phyloP scores from a whole-genome alignment of 345 rosid species.

The Lepidium didymum region DNA sequence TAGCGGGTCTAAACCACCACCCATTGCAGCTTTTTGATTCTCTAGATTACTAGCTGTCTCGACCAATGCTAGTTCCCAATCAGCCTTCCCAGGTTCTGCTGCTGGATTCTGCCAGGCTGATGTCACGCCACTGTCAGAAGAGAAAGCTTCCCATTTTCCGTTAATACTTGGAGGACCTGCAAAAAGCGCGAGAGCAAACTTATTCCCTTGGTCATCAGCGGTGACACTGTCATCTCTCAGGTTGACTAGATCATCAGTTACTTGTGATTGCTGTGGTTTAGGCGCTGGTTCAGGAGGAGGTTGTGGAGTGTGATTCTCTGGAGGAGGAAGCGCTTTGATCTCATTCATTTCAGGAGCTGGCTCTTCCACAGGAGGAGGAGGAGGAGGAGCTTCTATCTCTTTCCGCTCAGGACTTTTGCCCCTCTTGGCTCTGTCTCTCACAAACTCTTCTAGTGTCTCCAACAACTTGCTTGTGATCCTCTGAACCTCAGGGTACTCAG shows the following conservation, averaged over 20 bases:
- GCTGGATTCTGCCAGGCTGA: slow-evolving; percentile 89
- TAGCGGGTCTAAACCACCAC: slow-evolving; percentile 82
- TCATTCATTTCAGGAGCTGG: slow-evolving; percentile 56
- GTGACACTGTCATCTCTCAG: slow-evolving; percentile 61
- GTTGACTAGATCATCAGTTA: slow-evolving; percentile 59
- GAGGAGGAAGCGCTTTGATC: slow-evolving; percentile 79
- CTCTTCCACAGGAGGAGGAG: slow-evolving; percentile 29
- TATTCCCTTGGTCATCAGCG: slow-evolving; percentile 73
- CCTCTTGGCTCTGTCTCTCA: slow-evolving; percentile 70
- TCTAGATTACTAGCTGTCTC: slow-evolving; percentile 74
- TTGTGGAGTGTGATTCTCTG: slow-evolving; percentile 48
- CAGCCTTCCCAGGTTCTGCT: slow-evolving; percentile 60
- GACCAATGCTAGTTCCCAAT: slow-evolving; percentile 93
- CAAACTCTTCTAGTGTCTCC: slow-evolving; percentile 77
- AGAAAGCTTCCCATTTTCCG: slow-evolving; percentile 85
- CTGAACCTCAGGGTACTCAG: slow-evolving; percentile 94
- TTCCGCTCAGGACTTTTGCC: slow-evolving; percentile 69
- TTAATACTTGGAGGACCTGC: slow-evolving; percentile 45
- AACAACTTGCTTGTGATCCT: slow-evolving; percentile 70
- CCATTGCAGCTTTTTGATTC: slow-evolving; percentile 61
- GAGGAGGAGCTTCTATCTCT: slow-evolving; percentile 46
- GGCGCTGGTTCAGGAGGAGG: slow-evolving; percentile 41
- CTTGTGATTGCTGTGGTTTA: slow-evolving; percentile 41
- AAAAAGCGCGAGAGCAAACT: slow-evolving; percentile 74
- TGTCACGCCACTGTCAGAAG: slow-evolving; percentile 52